A percentile compares a stretch with the other conserved stretches of the same genome.
These are phyloP conservation scores for Penicillium bovifimosum DNA, from an alignment of 495 filamentous ascomycete species.

Conservation along the genomic window DNA sequence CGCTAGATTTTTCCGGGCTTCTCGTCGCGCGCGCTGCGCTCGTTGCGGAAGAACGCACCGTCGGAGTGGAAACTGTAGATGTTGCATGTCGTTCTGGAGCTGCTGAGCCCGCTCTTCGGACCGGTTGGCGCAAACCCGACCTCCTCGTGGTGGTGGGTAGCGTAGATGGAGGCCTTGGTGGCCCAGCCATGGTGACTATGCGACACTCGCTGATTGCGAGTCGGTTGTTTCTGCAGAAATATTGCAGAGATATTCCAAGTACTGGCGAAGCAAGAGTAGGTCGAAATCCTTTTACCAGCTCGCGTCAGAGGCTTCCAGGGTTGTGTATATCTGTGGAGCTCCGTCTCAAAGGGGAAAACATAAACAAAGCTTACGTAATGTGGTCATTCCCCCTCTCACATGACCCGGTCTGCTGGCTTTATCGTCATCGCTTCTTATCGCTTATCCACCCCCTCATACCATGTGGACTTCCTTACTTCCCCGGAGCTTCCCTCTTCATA, in stretches of 20 bases:
- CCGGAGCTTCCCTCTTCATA: not conserved
- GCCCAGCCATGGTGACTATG: slow-evolving; percentile 45
- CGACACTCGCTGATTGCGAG: not conserved
- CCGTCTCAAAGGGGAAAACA: slow-evolving; percentile 33
- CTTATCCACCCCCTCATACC: not conserved
- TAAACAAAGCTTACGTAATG: slow-evolving; percentile 40
- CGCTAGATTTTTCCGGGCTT: slow-evolving; percentile 36
- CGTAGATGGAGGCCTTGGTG: slow-evolving; percentile 47
- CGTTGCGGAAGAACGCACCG: slow-evolving; percentile 47
- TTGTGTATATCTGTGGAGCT: slow-evolving; percentile 20
- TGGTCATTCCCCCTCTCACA: slow-evolving; percentile 35
- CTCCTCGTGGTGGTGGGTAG: slow-evolving; percentile 49
- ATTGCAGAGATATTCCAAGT: not conserved
- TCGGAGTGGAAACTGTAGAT: slow-evolving; percentile 59
- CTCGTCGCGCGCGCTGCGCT: slow-evolving; percentile 38
- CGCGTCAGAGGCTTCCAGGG: not conserved
- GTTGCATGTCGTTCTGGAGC: slow-evolving; percentile 48
- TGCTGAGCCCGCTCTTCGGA: slow-evolving; percentile 31
- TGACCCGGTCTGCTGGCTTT: slow-evolving; percentile 18
- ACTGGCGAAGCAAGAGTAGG: not conserved
- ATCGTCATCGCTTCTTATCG: slow-evolving; percentile 18
- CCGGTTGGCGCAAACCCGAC: slow-evolving; percentile 52
- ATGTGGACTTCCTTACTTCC: not conserved
- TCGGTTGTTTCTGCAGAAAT: not conserved
- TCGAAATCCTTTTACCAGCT: not conserved